phyloP scores from a whole-genome alignment of 73 alveolate species.

The Tetrahymena malaccensis region DNA sequence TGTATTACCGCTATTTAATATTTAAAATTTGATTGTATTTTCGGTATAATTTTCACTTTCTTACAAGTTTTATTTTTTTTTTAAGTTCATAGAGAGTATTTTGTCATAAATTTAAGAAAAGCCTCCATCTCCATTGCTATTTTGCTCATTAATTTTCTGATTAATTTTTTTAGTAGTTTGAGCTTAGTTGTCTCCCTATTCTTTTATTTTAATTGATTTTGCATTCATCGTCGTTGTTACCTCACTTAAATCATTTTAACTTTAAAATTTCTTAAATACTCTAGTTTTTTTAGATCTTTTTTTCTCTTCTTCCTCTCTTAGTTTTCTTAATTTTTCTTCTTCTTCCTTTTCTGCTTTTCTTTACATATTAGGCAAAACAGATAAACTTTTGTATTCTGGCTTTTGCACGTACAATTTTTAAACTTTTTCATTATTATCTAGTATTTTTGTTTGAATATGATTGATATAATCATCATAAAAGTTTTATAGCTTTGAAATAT shows the following conservation, averaged over 20 bases:
- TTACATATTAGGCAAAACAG: not conserved
- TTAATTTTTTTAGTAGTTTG: not conserved
- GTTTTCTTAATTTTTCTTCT: not conserved
- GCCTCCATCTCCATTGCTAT: not conserved
- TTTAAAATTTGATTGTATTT: not conserved
- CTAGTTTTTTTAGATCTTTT: not conserved
- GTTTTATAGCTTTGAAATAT: not conserved
- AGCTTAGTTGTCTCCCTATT: not conserved
- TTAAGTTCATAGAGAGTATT: not conserved
- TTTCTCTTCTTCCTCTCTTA: not conserved
- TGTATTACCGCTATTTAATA: too few species aligned
- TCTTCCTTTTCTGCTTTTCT: not conserved
- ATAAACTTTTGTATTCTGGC: not conserved
- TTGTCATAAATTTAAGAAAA: not conserved
- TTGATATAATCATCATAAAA: not conserved
- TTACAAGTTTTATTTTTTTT: too few species aligned
- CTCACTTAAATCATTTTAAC: not conserved
- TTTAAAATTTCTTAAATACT: not conserved
- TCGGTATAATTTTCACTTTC: not conserved
- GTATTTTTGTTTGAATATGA: not conserved
- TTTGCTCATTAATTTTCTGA: too few species aligned
- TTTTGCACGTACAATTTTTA: not conserved
- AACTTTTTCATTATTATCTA: not conserved
- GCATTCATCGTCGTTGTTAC: not conserved
- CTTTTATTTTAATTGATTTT: not conserved